Conservation (phyloP, 257 asterid species). For the Solanum dulcamara region DNA sequence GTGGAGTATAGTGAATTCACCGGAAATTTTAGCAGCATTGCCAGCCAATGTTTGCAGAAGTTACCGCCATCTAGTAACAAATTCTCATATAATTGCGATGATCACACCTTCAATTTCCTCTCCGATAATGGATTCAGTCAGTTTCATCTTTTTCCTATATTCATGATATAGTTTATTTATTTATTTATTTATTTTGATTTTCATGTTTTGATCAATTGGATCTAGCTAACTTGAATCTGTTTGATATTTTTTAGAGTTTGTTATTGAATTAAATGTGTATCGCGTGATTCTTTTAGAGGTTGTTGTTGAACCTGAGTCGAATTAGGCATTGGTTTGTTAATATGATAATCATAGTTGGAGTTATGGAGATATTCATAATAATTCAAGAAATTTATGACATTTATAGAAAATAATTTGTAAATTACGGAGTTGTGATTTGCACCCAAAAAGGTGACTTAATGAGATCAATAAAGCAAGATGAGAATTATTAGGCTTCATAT, state of each 20-base stretch:
- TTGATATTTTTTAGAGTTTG: background rate
- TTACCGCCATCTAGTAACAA: constrained; percentile 34
- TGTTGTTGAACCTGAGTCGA: background rate
- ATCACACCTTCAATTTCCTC: constrained; percentile 42
- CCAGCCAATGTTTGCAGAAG: constrained; percentile 42
- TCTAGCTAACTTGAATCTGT: background rate
- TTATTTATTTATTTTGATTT: background rate
- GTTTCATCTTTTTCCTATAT: background rate
- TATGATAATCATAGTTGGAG: background rate
- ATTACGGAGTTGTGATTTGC: background rate
- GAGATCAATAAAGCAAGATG: background rate
- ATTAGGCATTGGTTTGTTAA: background rate
- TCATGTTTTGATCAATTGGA: background rate
- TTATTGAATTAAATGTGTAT: background rate
- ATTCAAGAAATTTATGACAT: background rate
- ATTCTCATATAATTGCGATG: constrained; percentile 43
- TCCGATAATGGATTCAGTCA: constrained; percentile 49
- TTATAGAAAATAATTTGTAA: background rate
- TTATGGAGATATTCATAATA: background rate
- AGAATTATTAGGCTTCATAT: background rate
- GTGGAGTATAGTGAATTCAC: constrained; percentile 43
- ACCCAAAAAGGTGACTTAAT: background rate
- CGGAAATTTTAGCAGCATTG: constrained; percentile 35
- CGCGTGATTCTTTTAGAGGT: background rate
- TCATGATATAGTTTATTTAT: no score